These are phyloP conservation scores for Apophysomyces variabilis DNA, from an alignment of 371 early-diverging fungal genomes.

Conservation along the genomic window DNA sequence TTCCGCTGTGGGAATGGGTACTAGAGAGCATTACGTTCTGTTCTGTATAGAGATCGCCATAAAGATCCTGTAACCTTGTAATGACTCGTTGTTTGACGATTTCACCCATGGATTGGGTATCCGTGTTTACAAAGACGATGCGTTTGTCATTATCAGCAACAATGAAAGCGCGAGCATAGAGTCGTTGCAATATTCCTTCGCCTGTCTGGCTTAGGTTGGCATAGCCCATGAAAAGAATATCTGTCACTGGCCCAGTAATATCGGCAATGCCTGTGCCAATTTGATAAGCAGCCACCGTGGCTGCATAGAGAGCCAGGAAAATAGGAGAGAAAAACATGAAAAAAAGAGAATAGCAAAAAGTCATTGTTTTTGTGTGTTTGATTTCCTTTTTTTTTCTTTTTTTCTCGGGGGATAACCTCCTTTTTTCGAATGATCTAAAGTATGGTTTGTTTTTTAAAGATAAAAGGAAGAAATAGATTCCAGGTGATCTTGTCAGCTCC, in stretches of 20 bases:
- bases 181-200: constrained; percentile 61
- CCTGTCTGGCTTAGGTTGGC: constrained; percentile 56
- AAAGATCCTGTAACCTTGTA: constrained; percentile 25
- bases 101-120: constrained; percentile 55
- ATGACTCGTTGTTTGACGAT: constrained; percentile 47
- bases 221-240: constrained; percentile 64
- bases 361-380: not conserved
- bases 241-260: constrained; percentile 49
- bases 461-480: not conserved
- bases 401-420: no score
- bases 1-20: constrained; percentile 71
- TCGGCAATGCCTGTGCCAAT: constrained; percentile 50
- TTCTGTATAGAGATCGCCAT: constrained; percentile 35
- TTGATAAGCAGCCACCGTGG: constrained; percentile 3
- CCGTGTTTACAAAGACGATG: constrained; percentile 62
- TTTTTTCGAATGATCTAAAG: not conserved
- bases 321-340: constrained; percentile 7
- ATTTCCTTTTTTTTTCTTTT: not conserved
- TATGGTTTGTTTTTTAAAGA: constrained; percentile 1
- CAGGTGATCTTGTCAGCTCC: constrained; percentile 6
- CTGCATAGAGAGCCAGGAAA: not conserved
- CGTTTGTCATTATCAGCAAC: constrained; percentile 46
- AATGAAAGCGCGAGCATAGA: constrained; percentile 63
- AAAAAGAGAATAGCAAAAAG: constrained; percentile 9
- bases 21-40: constrained; percentile 68